Conservation (phyloP, 2,329 filamentous ascomycete species). For the Fusarium floridanum region DNA sequence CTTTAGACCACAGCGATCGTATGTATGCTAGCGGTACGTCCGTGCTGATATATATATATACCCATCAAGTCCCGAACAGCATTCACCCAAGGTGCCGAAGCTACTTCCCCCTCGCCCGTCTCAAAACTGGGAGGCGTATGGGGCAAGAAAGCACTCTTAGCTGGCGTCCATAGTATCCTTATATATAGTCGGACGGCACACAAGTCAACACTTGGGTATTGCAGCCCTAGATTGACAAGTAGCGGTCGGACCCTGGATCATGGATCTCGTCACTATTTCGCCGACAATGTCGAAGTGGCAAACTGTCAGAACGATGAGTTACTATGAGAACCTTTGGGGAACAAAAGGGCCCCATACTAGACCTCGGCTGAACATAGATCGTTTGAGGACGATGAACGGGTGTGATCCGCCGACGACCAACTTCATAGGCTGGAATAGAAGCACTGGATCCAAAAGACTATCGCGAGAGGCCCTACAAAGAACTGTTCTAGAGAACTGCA, state of each 20-base stretch:
- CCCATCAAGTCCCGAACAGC: neutral
- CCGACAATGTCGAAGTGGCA: too few species aligned
- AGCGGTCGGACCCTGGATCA: too few species aligned
- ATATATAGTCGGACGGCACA: neutral
- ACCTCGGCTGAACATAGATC: too few species aligned
- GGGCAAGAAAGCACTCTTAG: neutral
- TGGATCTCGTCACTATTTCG: too few species aligned
- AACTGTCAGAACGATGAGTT: too few species aligned
- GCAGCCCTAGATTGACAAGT: rapidly evolving
- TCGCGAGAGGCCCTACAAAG: too few species aligned
- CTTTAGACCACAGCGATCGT: neutral
- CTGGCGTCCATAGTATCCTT: neutral
- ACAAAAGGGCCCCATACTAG: too few species aligned
- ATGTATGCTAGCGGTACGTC: neutral
- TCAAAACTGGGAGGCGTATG: neutral
- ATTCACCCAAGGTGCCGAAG: neutral
- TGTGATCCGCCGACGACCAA: too few species aligned
- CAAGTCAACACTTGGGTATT: neutral
- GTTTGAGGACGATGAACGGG: too few species aligned
- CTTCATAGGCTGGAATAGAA: too few species aligned
- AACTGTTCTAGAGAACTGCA: rapidly evolving
- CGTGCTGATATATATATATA: neutral
- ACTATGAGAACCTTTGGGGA: too few species aligned
- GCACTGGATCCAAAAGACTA: too few species aligned
- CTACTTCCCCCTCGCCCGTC: neutral